Evolutionary conservation across 148 eudicot genomes (phyloP).

Genomic region (Chenopodium quinoa): DNA sequence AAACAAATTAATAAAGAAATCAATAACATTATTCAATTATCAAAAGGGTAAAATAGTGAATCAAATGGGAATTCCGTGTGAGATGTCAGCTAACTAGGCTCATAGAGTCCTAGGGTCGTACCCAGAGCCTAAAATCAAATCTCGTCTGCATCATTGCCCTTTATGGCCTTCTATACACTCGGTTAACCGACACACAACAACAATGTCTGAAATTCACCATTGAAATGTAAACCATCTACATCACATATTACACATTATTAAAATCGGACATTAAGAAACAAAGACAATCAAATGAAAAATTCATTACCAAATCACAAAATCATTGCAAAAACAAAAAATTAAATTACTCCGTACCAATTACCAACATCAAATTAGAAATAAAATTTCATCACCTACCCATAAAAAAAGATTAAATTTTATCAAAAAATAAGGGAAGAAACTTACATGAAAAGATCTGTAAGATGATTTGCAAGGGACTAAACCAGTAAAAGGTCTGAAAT

Average conservation of each 20-base stretch:
- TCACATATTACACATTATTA: not conserved
- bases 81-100: not conserved
- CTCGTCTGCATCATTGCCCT: not conserved
- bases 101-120: not conserved
- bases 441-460: slow-evolving; percentile 29
- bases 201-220: not conserved
- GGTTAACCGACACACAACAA: not conserved
- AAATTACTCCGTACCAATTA: not conserved
- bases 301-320: not conserved
- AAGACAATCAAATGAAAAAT: not conserved
- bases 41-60: not conserved
- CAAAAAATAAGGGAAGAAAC: not conserved
- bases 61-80: not conserved
- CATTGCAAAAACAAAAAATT: not conserved
- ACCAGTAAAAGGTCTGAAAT: slow-evolving; percentile 49
- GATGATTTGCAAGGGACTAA: slow-evolving; percentile 35
- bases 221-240: not conserved
- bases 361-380: too few relatives aligned
- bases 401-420: not conserved
- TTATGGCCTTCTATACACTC: not conserved
- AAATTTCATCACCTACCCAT: not conserved
- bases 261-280: not conserved
- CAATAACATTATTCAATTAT: not conserved
- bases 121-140: not conserved
- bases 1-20: not conserved